Base-by-base conservation (phyloP, 1,284 basidiomycete genomes). In the Apiotrichum veenhuisii region DNA sequence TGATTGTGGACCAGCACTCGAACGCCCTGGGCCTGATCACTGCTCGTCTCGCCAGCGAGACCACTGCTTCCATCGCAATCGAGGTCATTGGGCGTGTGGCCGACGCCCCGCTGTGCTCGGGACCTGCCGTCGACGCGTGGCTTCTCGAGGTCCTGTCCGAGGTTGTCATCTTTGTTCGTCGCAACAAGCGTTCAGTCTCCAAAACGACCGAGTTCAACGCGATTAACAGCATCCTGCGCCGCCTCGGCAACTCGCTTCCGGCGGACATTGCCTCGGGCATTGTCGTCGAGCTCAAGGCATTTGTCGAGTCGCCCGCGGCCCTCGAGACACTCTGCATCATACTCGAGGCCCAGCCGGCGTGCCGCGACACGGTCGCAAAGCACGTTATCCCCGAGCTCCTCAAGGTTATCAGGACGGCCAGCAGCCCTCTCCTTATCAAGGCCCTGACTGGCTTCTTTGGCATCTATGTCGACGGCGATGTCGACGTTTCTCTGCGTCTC, bases 381-480 rank as follows among this genome's bases (percentile, higher is more conserved):
- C 82, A 87, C 46, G 73, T 92, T 4, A 81, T 95, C 15, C 69
- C 82, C 22, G 82, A 84, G 46, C 82, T 92, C 42, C 88, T 90
- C 73, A 73, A 70, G 47, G 83, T 91, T 41, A 81, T 91, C 3
- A 83, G 87, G 67, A 90, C 90, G 0, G 81, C 89, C 79, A 91
- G 20, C 83, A 90, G 49, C 85, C 86, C 38, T 76, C 82, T 3
- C 82, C 87, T 67, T 3, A 83, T 95, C 25, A 91, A 97, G 42
- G 83, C 89, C 0, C 78, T 96, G 10, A 82, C 90, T 46, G 79
- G 79, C 14, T 97, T 98, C 82, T 90, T 91, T 71, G 81, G 80
- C 1, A 83, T 86, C 0, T 83, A 93, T 30, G 88, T 93, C n/a
- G 80, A 83, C 56, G 89, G 89, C 0, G 90, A 95, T 64, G 79